phyloP scores from a whole-genome alignment of 2,329 filamentous ascomycete genomes.

The Aspergillus udagawae region DNA sequence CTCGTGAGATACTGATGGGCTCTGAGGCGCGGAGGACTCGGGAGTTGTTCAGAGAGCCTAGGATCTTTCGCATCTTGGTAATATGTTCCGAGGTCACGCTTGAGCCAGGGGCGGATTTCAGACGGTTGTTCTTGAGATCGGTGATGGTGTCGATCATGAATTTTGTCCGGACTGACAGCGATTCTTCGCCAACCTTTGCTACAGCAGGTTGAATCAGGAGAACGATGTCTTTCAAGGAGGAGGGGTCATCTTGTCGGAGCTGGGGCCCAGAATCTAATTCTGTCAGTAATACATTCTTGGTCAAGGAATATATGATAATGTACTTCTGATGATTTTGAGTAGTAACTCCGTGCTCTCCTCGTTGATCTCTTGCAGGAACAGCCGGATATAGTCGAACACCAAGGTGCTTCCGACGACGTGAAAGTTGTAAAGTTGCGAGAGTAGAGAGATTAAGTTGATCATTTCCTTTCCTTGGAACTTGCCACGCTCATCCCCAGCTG shows the following conservation, averaged over 20 bases:
- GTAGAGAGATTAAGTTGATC: slow-evolving; percentile 74
- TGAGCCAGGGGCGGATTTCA: slow-evolving; percentile 71
- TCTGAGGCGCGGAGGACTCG: slow-evolving; percentile 68
- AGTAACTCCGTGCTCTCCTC: slow-evolving; percentile 87
- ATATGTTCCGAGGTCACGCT: slow-evolving; percentile 75
- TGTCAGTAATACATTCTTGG: slow-evolving; percentile 12
- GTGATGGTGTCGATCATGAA: slow-evolving; percentile 98
- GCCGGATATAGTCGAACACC: slow-evolving; percentile 84
- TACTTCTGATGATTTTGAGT: slow-evolving; percentile 72
- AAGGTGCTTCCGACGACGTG: slow-evolving; percentile 78
- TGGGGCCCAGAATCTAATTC: slow-evolving; percentile 65
- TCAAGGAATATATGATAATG: slow-evolving; percentile 8
- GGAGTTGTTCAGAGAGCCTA: slow-evolving; percentile 68
- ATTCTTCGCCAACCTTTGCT: slow-evolving; percentile 61
- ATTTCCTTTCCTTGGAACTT: slow-evolving; percentile 54
- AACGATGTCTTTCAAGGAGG: slow-evolving; percentile 84
- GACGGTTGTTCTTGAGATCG: slow-evolving; percentile 88
- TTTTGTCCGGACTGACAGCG: slow-evolving; percentile 80
- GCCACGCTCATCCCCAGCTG: slow-evolving; percentile 52
- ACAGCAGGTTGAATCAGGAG: slow-evolving; percentile 71
- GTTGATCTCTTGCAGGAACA: slow-evolving; percentile 69
- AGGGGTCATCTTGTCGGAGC: slow-evolving; percentile 82
- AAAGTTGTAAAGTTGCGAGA: slow-evolving; percentile 88
- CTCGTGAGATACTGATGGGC: slow-evolving; percentile 74
- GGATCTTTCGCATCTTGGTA: slow-evolving; percentile 79